phyloP scores from a whole-genome alignment of 331 rosid genomes.

The Quercus phellos region DNA sequence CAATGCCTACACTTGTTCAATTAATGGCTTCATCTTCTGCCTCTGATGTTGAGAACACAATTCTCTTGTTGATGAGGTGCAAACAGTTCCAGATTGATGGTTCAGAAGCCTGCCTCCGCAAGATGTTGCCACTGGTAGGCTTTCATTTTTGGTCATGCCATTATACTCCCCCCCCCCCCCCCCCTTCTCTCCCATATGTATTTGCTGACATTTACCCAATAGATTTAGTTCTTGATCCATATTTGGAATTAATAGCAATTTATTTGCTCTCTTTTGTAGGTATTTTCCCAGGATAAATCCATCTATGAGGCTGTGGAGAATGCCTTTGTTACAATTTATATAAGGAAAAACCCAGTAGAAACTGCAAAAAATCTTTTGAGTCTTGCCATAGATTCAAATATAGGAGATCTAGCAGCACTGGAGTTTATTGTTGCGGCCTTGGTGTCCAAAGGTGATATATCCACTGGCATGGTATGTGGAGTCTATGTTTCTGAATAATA shows the following conservation, averaged over 20 bases:
- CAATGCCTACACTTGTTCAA: constrained; percentile 83
- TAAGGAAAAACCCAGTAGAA: constrained; percentile 69
- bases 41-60: constrained; percentile 89
- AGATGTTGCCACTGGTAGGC: constrained; percentile 93
- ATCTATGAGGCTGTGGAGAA: constrained; percentile 94
- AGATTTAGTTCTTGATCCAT: not conserved
- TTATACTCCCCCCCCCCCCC: not conserved
- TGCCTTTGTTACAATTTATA: constrained; percentile 77
- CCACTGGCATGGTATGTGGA: constrained; percentile 71
- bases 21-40: constrained; percentile 94
- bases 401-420: constrained; percentile 92
- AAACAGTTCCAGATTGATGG: constrained; percentile 95
- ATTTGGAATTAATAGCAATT: constrained; percentile 13
- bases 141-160: constrained; percentile 3
- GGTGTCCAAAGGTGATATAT: constrained; percentile 87
- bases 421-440: constrained; percentile 77
- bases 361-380: constrained; percentile 71
- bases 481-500: constrained; percentile 4
- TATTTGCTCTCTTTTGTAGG: constrained; percentile 48
- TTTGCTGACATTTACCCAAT: not conserved
- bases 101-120: constrained; percentile 83
- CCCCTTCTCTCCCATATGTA: not conserved
- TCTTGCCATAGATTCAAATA: constrained; percentile 80
- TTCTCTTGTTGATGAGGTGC: constrained; percentile 91
- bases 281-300: constrained; percentile 92